Conservation (phyloP, 805 yeast genomes). For the Candida nanaspora region DNA sequence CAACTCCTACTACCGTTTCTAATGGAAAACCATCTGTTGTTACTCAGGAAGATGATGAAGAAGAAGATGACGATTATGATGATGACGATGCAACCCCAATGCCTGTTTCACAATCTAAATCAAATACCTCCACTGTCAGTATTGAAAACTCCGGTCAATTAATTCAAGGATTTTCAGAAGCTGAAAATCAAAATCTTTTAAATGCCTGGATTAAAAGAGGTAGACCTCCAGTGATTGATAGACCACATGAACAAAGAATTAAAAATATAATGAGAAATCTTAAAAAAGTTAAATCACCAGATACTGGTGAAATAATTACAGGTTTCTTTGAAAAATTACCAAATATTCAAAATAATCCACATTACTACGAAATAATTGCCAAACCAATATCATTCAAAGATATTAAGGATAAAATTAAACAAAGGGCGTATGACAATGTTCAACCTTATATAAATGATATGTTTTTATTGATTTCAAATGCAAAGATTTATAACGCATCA, state of each 20-base stretch:
- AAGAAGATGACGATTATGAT: constrained; percentile 3
- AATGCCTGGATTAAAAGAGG: constrained; percentile 62
- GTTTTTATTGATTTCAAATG: constrained; percentile 65
- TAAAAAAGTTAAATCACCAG: constrained; percentile 59
- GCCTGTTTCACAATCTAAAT: neutral
- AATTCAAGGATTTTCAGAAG: constrained; percentile 5
- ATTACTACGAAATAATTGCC: constrained; percentile 44
- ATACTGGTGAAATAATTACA: constrained; percentile 39
- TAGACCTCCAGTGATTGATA: constrained; percentile 85
- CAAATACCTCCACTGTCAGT: neutral
- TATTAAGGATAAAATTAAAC: constrained; percentile 76
- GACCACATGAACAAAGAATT: constrained; percentile 87
- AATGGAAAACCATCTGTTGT: neutral
- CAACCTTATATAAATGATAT: constrained; percentile 75
- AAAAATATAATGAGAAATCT: constrained; percentile 77
- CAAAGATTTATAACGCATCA: constrained; percentile 55
- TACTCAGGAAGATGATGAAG: constrained; percentile 8
- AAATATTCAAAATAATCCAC: constrained; percentile 47
- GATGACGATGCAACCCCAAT: constrained; percentile 12
- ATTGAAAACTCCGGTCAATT: neutral
- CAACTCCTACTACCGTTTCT: too few relatives aligned
- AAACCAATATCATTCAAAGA: constrained; percentile 66
- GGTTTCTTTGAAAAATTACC: constrained; percentile 80
- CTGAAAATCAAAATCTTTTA: constrained; percentile 8
- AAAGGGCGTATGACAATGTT: constrained; percentile 71